phyloP scores from a whole-genome alignment of 1,139 yeast genomes.

The Yamadazyma triangularis region DNA sequence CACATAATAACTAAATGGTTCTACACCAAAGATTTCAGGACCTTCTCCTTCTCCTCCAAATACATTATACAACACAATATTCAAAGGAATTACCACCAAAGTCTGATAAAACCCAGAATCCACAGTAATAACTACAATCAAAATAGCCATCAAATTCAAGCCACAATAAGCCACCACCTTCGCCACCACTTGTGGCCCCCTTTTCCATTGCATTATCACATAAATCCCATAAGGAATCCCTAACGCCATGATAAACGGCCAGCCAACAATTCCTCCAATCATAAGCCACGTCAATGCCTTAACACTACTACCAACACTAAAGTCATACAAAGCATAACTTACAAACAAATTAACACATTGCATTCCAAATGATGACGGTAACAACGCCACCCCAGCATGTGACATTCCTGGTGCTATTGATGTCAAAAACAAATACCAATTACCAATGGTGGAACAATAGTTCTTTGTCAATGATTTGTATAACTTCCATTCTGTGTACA shows the following conservation, averaged over 20 bases:
- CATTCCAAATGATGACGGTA: conserved; percentile 89
- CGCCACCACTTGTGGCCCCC: conserved; percentile 2
- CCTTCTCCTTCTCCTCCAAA: conserved; percentile 70
- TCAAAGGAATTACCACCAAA: conserved; percentile 67
- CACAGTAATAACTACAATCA: conserved; percentile 20
- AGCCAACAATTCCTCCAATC: conserved; percentile 76
- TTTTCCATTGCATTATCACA: conserved; percentile 11
- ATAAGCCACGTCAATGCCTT: conserved; percentile 47
- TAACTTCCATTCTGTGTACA: conserved; percentile 50
- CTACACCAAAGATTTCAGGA: conserved; percentile 88
- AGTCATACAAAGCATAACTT: conserved; percentile 29
- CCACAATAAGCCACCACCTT: too few relatives aligned
- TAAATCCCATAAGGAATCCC: conserved; percentile 55
- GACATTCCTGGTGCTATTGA: conserved; percentile 61
- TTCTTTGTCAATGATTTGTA: conserved; percentile 38
- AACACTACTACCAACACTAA: conserved; percentile 10
- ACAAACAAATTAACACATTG: conserved; percentile 56
- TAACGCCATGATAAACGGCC: conserved; percentile 82
- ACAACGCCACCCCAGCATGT: conserved; percentile 78
- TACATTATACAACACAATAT: conserved; percentile 82
- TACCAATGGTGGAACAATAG: conserved; percentile 35
- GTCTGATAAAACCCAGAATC: conserved; percentile 69
- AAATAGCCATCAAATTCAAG: conserved; percentile 23
- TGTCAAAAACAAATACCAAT: conserved; percentile 54
- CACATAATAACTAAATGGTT: conserved; percentile 73